Evolutionary conservation across 176 grass and related monocot species (phyloP).

Genomic region (Aegilops umbellulata): DNA sequence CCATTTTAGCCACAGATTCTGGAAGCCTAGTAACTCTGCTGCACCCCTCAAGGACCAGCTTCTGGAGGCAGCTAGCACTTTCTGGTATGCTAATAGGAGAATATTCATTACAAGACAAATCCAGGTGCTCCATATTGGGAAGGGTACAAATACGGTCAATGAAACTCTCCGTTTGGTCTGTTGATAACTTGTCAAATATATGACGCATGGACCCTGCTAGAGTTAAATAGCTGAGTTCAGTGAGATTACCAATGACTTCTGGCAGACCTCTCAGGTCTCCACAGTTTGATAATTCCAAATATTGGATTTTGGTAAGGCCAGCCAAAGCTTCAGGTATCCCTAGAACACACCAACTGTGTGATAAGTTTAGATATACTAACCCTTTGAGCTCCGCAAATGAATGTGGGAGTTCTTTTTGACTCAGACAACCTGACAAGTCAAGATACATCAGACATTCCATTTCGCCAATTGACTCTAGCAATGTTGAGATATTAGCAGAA

Average conservation of each 20-base stretch:
- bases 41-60: not conserved
- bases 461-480: not conserved
- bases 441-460: too few species aligned
- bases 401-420: too few species aligned
- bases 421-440: fast-evolving
- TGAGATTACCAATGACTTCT: not conserved
- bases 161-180: not conserved
- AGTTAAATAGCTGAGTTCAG: not conserved
- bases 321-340: too few species aligned
- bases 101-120: not conserved
- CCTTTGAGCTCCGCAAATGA: too few species aligned
- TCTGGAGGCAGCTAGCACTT: not conserved
- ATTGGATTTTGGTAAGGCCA: not conserved
- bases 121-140: not conserved
- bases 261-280: too few species aligned
- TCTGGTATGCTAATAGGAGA: too few species aligned
- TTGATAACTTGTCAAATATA: not conserved
- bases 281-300: not conserved
- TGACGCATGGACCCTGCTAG: not conserved
- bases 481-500: not conserved
- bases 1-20: not conserved
- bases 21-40: not conserved
- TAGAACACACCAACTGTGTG: fast-evolving
- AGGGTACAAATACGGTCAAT: not conserved
- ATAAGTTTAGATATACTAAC: too few species aligned